phyloP scores from a whole-genome alignment of 805 yeast genomes.

The Candida michaelii region DNA sequence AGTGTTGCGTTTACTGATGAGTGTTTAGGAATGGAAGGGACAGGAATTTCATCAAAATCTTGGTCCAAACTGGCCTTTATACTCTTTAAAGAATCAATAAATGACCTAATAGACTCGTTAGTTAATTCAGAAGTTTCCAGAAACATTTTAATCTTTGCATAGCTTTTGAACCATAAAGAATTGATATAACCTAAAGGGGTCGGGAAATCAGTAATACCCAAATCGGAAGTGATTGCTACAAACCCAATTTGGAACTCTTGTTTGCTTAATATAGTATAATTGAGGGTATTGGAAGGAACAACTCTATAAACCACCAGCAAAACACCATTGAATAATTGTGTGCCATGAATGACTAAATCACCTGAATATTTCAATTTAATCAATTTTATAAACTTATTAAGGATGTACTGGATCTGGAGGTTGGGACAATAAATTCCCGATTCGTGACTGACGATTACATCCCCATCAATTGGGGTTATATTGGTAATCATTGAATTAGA shows the following conservation, averaged over 20 bases:
- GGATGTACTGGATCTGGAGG: neutral
- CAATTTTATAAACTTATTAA: neutral
- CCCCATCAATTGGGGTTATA: constrained; percentile 4
- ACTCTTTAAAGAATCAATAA: constrained; percentile 16
- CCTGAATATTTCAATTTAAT: constrained; percentile 23
- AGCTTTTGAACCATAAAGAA: constrained; percentile 22
- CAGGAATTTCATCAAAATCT: neutral
- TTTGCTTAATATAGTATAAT: constrained; percentile 27
- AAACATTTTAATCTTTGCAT: constrained; percentile 20
- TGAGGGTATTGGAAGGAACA: constrained; percentile 26
- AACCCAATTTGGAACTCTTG: constrained; percentile 26
- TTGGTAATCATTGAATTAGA: constrained; percentile 2
- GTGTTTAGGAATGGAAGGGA: neutral
- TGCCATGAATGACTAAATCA: constrained; percentile 26
- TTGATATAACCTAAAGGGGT: constrained; percentile 20
- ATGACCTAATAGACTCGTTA: constrained; percentile 11
- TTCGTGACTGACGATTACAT: constrained; percentile 10
- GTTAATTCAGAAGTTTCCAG: constrained; percentile 13
- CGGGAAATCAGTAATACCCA: neutral
- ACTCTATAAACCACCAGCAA: constrained; percentile 24
- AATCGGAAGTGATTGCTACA: constrained; percentile 15
- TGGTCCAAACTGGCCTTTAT: constrained; percentile 10
- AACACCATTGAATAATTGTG: constrained; percentile 20
- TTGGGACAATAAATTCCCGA: constrained; percentile 3
- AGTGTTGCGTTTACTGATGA: constrained; percentile 1